Percentiles rank a stretch among this genome's conserved stretches.
Evolutionary conservation across 257 asterid genomes (phyloP).

Genomic region (Solanum rostratum): DNA sequence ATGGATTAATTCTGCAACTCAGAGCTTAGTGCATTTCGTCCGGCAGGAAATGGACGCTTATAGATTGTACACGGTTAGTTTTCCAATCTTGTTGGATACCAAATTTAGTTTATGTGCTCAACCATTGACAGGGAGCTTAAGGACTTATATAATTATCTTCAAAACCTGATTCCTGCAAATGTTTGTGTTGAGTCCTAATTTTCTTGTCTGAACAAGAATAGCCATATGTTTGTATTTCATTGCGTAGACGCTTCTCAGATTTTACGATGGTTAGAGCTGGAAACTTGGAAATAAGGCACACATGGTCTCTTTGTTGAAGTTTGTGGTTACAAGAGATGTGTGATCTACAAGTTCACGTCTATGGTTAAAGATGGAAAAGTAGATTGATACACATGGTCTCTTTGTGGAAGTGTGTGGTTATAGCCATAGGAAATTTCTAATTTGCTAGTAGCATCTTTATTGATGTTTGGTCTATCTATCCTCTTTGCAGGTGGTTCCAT

Average conservation of each 20-base stretch:
- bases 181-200: neutral
- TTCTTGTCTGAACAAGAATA: neutral
- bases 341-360: neutral
- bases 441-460: neutral
- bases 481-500: constrained; percentile 54
- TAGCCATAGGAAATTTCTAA: neutral
- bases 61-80: constrained; percentile 70
- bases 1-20: constrained; percentile 94
- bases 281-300: neutral
- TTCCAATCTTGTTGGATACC: neutral
- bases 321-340: neutral
- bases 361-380: neutral
- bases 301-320: neutral
- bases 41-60: constrained; percentile 95
- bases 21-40: constrained; percentile 87
- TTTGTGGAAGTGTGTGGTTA: neutral
- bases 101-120: neutral
- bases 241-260: neutral
- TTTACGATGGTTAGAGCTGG: neutral
- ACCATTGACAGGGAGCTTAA: neutral
- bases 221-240: neutral
- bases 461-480: neutral
- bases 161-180: neutral
- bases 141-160: neutral
- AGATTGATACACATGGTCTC: neutral